Evolutionary conservation across 2,329 filamentous ascomycete genomes (phyloP), one percentile per base, ranked within the genome.

Genomic region (Colletotrichum lentis): DNA sequence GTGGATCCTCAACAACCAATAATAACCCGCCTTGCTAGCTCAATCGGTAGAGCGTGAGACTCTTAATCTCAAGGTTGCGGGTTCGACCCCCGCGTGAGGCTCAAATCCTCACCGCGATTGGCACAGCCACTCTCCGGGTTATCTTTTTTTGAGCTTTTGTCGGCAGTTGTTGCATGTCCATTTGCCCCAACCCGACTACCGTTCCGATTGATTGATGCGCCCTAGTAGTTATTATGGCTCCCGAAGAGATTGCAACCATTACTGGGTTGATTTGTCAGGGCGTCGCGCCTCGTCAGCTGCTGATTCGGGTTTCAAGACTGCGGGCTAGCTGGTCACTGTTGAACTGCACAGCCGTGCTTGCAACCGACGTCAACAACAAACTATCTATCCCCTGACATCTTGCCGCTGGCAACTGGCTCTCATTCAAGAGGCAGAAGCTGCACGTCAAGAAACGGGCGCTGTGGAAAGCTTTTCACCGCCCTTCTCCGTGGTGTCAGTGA

Each of bases 11-110:
- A 18, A 14, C 44, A 24, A 14, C 31, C 52, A 54, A 49, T 18
- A 39, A 52, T 47, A 49, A 52, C 46, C 57, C 57, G 59, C 59
- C 59, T 62, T 62, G 84, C 82, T 88, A 88, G 85, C 86, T 88
- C 86, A 88, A 88, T 88, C 85, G 85, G 85, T 89, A 90, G 88
- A 90, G 87, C 87, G 87, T 89, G 84, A 88, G 87, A 89, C 88
- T 90, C 88, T 86, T 86, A 86, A 66, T 66, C 63, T 66, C 57
- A 66, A 66, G 63, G 63, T 66, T 66, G 58, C 57, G 63, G 63
- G 69, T 71, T 71, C 69, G 70, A 71, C 70, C 70, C 70, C 70
- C 70, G 70, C 69, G 69, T 71, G 69, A 67, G 70, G 70, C 70
- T 71, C 70, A 71, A 71, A 37, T 62, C 59, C 59, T 62, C 49